Percentiles rank a stretch among this genome's conserved stretches.
These are phyloP conservation scores for Mycena leptocephala DNA, from an alignment of 768 basidiomycete genomes.

Conservation along the genomic window DNA sequence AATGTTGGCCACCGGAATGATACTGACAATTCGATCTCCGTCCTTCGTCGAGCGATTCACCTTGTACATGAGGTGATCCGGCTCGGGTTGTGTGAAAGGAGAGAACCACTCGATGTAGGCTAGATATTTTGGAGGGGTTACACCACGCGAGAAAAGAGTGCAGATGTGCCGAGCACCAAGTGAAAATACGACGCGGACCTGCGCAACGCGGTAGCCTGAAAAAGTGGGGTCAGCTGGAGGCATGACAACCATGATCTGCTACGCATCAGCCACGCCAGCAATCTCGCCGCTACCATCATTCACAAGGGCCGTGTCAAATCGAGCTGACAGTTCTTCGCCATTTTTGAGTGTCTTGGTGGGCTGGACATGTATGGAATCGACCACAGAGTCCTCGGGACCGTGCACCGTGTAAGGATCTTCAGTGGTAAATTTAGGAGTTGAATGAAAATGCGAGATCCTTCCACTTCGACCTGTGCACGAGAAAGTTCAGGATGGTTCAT, in stretches of 20 bases:
- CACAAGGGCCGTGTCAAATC: neutral
- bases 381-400: neutral
- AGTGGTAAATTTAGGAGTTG: neutral
- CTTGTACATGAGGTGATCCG: too few relatives aligned
- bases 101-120: neutral
- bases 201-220: neutral
- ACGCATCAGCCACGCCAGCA: neutral
- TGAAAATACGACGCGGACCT: too few relatives aligned
- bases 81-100: neutral
- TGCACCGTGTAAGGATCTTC: neutral
- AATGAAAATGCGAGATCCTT: too few relatives aligned
- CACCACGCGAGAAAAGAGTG: neutral
- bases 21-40: neutral
- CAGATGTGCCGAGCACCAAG: neutral
- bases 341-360: neutral
- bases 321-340: neutral
- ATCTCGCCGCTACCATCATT: neutral
- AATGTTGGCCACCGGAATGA: neutral
- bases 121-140: neutral
- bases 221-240: neutral
- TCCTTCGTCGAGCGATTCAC: neutral
- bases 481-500: too few relatives aligned
- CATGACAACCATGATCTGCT: neutral
- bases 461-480: too few relatives aligned
- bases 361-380: neutral